phyloP scores from a whole-genome alignment of 495 filamentous ascomycete genomes.

The Talaromyces borbonicus region DNA sequence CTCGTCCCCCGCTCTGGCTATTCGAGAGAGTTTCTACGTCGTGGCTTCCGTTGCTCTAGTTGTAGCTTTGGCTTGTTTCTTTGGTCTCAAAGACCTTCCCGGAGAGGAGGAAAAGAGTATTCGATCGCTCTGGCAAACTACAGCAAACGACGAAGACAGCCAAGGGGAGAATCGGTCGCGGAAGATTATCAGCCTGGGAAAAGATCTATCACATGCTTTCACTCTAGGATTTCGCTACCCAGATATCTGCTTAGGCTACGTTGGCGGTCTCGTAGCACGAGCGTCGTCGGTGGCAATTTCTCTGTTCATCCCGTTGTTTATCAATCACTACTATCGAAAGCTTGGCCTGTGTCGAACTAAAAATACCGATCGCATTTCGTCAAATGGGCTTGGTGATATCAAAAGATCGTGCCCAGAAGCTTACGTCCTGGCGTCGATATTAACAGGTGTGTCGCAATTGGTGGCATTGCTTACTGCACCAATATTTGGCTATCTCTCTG shows the following conservation, averaged over 20 bases:
- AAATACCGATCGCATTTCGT: slow-evolving; percentile 30
- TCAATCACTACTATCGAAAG: slow-evolving; percentile 81
- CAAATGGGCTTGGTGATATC: slow-evolving; percentile 45
- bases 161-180: slow-evolving; percentile 4
- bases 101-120: slow-evolving; percentile 62
- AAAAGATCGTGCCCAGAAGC: slow-evolving; percentile 74
- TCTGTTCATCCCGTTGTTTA: slow-evolving; percentile 82
- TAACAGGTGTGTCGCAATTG: slow-evolving; percentile 83
- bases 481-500: slow-evolving; percentile 71
- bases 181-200: slow-evolving; percentile 22
- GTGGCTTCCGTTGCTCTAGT: slow-evolving; percentile 63
- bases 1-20: slow-evolving; percentile 53
- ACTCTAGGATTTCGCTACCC: slow-evolving; percentile 62
- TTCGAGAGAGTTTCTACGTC: slow-evolving; percentile 75
- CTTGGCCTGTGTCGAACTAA: slow-evolving; percentile 62
- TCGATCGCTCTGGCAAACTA: not conserved
- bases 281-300: slow-evolving; percentile 94
- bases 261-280: slow-evolving; percentile 90
- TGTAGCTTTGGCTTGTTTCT: slow-evolving; percentile 62
- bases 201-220: slow-evolving; percentile 51
- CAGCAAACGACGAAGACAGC: slow-evolving; percentile 2
- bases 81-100: slow-evolving; percentile 68
- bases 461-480: slow-evolving; percentile 78
- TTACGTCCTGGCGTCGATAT: slow-evolving; percentile 71
- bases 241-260: slow-evolving; percentile 75